phyloP scores from a whole-genome alignment of 139 green algal species.

The Chlorella sp. region DNA sequence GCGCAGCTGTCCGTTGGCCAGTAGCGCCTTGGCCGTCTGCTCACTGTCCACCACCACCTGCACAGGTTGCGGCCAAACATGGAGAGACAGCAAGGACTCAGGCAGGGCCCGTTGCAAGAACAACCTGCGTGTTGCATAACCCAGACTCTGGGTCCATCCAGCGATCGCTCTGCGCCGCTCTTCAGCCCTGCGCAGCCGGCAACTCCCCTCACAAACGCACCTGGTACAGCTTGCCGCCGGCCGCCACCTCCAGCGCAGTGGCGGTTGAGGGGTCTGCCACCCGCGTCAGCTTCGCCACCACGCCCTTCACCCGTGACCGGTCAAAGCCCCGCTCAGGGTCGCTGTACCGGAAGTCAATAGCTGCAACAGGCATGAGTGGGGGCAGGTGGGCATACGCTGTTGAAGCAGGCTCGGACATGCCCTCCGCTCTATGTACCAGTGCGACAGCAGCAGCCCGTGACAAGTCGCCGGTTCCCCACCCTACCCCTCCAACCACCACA shows the following conservation, averaged over 20 bases:
- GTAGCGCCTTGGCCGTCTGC: slow-evolving; percentile 89
- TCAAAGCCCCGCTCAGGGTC: slow-evolving; percentile 85
- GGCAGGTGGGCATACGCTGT: neutral
- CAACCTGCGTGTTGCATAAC: too few species aligned
- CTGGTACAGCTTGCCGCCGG: slow-evolving; percentile 95
- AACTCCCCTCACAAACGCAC: neutral
- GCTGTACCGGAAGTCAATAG: slow-evolving; percentile 79
- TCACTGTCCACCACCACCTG: slow-evolving; percentile 80
- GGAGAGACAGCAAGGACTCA: neutral
- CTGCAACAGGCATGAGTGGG: slow-evolving; percentile 3
- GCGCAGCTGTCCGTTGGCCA: slow-evolving; percentile 84
- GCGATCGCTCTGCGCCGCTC: neutral
- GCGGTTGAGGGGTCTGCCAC: slow-evolving; percentile 75
- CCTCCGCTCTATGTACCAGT: too few species aligned
- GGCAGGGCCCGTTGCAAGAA: too few species aligned
- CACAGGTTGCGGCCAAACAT: neutral
- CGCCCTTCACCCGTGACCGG: slow-evolving; percentile 75
- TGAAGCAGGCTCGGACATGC: too few species aligned
- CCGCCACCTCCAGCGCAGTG: slow-evolving; percentile 95
- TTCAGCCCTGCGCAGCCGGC: too few species aligned
- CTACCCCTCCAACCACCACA: neutral
- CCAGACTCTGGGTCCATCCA: neutral
- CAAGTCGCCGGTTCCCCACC: too few species aligned
- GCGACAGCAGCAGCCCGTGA: neutral
- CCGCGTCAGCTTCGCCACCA: slow-evolving; percentile 86